Base-by-base conservation (phyloP, 257 asterid species). In the Leptodermis oblonga region DNA sequence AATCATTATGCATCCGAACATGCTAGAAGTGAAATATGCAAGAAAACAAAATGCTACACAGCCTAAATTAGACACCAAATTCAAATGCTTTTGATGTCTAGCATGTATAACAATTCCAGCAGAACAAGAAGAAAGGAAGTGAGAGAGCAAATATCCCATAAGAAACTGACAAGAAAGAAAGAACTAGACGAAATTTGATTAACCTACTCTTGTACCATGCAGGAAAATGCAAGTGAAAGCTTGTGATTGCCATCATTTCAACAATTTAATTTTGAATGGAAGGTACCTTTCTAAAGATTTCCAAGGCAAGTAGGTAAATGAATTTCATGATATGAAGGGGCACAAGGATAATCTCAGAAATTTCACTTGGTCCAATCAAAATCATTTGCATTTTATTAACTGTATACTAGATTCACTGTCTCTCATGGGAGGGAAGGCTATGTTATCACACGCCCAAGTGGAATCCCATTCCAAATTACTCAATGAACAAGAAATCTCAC, bases 191-290 rank as follows among this genome's bases (percentile, higher is more conserved):
- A 41, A 39, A 23, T 49, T 51, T 51, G 48, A 60, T 43, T 74
- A 48, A 67, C 70, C 33, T 23, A 55, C 62, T 43, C 71, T 23
- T 33, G 58, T 22, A 76, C 67, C 67, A 67, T 62, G 67, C 69
- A 66, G 34, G 77, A 49, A 76, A 76, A 45, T 22, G 9, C 2
- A 11, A 55, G 12, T 31, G 39, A 61, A 54, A 49, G 60, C 53
- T 26, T 42, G 34, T 65, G n/a, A 58, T n/a, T 30, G 64, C 60
- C 55, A 65, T 30, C 23, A 63, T 22, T 25, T 26, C 23, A 5
- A 23, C 20, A n/a, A 70, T 26, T 52, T 17, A 28, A 30, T 2
- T 61, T 23, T 36, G 34, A 9, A 4, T 45, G 4, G 15, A 54
- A 34, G 71, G 18, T 25, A 18, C 17, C 64, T 23, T 37, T 53